Conservation (phyloP, 768 basidiomycete species). For the Vararia minispora region DNA sequence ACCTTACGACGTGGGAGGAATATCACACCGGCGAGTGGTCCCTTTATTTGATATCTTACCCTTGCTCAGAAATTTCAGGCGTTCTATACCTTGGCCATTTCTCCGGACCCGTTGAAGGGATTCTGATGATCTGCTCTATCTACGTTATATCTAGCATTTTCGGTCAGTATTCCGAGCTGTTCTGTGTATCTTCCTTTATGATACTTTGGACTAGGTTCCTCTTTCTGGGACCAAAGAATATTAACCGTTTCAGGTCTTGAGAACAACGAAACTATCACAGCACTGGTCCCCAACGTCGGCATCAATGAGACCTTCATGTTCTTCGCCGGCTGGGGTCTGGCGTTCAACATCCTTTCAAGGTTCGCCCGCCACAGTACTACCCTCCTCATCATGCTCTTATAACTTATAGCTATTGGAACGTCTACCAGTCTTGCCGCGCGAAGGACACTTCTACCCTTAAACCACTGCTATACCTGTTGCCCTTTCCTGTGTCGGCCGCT, state of each 20-base stretch:
- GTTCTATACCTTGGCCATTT: conserved; percentile 86
- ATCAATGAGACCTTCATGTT: conserved; percentile 87
- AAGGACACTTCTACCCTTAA: conserved; percentile 29
- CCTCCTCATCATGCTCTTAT: neutral
- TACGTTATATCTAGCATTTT: conserved; percentile 70
- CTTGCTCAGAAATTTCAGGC: conserved; percentile 29
- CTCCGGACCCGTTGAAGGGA: conserved; percentile 95
- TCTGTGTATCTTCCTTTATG: neutral
- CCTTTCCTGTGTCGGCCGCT: conserved; percentile 61
- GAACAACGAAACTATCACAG: conserved; percentile 33
- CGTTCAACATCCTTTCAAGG: conserved; percentile 74
- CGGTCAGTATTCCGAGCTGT: conserved; percentile 31
- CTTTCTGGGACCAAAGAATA: conserved; percentile 70
- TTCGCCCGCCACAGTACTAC: conserved; percentile 16
- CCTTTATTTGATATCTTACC: neutral
- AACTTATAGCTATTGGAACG: conserved; percentile 61
- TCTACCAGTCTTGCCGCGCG: conserved; percentile 45
- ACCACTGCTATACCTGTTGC: conserved; percentile 69
- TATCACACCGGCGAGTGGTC: conserved; percentile 64
- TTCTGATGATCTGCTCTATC: conserved; percentile 71
- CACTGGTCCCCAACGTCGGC: conserved; percentile 49
- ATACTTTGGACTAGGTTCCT: conserved; percentile 39
- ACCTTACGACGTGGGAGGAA: conserved; percentile 71
- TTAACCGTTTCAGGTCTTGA: conserved; percentile 48
- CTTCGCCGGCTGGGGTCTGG: conserved; percentile 57